A percentile compares a stretch with the other conserved stretches of the same genome.
Evolutionary conservation across 2,329 filamentous ascomycete species (phyloP).

Genomic region (Helotiales sp.): DNA sequence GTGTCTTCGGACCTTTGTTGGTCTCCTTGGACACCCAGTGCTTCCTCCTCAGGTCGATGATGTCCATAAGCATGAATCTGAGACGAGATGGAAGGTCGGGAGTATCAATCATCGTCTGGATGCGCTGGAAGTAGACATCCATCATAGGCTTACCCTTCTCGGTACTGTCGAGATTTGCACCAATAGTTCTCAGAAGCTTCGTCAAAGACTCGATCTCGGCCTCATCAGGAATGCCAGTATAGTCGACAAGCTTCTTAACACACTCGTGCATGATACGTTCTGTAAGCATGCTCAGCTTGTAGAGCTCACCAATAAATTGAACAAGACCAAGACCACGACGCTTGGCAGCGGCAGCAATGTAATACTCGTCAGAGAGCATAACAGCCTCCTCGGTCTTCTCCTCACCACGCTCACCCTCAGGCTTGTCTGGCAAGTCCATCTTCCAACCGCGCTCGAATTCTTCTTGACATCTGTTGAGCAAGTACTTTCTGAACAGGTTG

Average conservation of each 20-base stretch:
- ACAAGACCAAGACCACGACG: conserved; percentile 95
- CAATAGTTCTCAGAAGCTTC: conserved; percentile 90
- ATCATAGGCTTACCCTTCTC: conserved; percentile 86
- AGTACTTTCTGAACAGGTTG: conserved; percentile 95
- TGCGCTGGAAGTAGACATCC: conserved; percentile 90
- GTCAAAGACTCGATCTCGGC: conserved; percentile 94
- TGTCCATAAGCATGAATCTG: conserved; percentile 95
- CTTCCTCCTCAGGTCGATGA: conserved; percentile 76
- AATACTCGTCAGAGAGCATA: conserved; percentile 96
- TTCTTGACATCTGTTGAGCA: conserved; percentile 97
- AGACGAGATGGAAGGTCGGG: conserved; percentile 83
- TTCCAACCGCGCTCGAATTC: conserved; percentile 99
- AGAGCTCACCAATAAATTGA: conserved; percentile 98
- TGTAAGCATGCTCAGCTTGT: conserved; percentile 98
- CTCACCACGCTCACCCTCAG: conserved; percentile 61
- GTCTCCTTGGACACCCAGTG: conserved; percentile 85
- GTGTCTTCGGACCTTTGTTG: conserved; percentile 95
- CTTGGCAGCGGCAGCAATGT: conserved; percentile 89
- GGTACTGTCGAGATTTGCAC: conserved; percentile 77
- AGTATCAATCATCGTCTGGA: conserved; percentile 77
- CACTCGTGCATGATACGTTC: conserved; percentile 99
- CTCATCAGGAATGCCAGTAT: conserved; percentile 89
- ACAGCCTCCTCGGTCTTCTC: conserved; percentile 68
- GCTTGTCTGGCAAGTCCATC: conserved; percentile 75
- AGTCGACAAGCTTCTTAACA: conserved; percentile 95